A percentile compares a stretch with the other conserved stretches of the same genome.
These are phyloP conservation scores for Pyricularia sp. DNA, from an alignment of 2,329 filamentous ascomycete genomes.

Conservation along the genomic window DNA sequence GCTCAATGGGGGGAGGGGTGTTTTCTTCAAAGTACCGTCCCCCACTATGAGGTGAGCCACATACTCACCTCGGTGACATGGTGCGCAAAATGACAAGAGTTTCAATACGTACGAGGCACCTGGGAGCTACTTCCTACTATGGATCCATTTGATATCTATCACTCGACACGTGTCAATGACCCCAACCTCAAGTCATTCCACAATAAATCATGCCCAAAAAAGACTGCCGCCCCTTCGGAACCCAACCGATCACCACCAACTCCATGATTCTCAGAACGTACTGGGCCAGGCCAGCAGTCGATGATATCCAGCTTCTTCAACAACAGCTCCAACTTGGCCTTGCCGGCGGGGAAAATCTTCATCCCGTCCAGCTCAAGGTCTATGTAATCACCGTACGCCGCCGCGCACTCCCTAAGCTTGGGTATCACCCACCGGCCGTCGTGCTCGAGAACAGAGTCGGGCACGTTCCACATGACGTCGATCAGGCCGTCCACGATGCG, in stretches of 20 bases:
- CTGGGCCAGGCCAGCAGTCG: constrained; percentile 14
- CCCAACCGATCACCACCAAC: not conserved
- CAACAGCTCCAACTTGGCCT: constrained; percentile 15
- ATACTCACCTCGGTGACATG: too few species aligned
- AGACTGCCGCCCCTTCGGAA: not conserved
- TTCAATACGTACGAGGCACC: too few species aligned
- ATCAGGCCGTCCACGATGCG: not conserved
- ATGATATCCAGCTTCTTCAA: constrained; percentile 18
- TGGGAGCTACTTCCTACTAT: too few species aligned
- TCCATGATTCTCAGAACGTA: not conserved
- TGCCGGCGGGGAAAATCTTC: constrained; percentile 6
- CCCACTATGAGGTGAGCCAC: too few species aligned
- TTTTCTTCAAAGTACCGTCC: too few species aligned
- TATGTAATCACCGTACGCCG: constrained; percentile 19
- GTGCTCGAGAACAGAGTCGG: constrained; percentile 18
- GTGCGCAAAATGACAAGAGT: too few species aligned
- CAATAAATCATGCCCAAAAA: not conserved
- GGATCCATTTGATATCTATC: too few species aligned
- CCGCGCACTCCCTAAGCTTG: constrained; percentile 23
- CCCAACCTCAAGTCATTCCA: not conserved
- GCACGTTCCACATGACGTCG: not conserved
- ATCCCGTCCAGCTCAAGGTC: constrained; percentile 7
- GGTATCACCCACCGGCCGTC: constrained; percentile 20
- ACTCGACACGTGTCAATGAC: not conserved
- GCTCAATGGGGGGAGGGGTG: too few species aligned